A percentile compares a stretch with the other conserved stretches of the same genome.
These are phyloP conservation scores for Physocladia obscura DNA, from an alignment of 192 early-diverging fungal species.

Conservation along the genomic window DNA sequence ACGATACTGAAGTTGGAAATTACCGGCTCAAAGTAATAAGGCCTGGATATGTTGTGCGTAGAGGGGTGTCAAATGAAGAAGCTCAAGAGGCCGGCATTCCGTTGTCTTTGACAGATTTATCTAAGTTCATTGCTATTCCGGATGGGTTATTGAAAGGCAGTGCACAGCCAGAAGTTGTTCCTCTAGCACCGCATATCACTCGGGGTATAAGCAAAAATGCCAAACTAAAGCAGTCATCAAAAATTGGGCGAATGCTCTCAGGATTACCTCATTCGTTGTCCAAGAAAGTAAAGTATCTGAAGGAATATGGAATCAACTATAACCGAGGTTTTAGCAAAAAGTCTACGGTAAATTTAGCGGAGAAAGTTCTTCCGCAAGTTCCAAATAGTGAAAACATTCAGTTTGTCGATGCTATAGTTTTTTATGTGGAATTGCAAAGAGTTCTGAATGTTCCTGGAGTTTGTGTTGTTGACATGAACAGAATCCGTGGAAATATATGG, in stretches of 20 bases:
- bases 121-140: constrained; percentile 7
- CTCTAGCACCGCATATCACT: background rate
- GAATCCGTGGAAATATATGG: constrained; percentile 31
- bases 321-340: constrained; percentile 10
- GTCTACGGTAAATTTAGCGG: no score
- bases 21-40: constrained; percentile 10
- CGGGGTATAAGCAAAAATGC: constrained; percentile 18
- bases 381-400: no score
- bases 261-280: constrained; percentile 2
- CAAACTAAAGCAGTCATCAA: constrained; percentile 8
- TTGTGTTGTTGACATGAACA: constrained; percentile 36
- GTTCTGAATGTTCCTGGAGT: constrained; percentile 78
- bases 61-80: background rate
- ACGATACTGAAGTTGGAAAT: constrained; percentile 1
- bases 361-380: no score
- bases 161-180: background rate
- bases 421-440: constrained; percentile 83
- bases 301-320: constrained; percentile 22
- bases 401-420: constrained; percentile 66
- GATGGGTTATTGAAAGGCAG: background rate
- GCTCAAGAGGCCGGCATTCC: background rate
- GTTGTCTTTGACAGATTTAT: constrained; percentile 1
- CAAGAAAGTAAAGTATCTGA: constrained; percentile 20
- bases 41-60: constrained; percentile 12
- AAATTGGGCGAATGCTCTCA: constrained; percentile 4